Evolutionary conservation across 1,139 yeast species (phyloP).

Genomic region (Taiozyma sp.): DNA sequence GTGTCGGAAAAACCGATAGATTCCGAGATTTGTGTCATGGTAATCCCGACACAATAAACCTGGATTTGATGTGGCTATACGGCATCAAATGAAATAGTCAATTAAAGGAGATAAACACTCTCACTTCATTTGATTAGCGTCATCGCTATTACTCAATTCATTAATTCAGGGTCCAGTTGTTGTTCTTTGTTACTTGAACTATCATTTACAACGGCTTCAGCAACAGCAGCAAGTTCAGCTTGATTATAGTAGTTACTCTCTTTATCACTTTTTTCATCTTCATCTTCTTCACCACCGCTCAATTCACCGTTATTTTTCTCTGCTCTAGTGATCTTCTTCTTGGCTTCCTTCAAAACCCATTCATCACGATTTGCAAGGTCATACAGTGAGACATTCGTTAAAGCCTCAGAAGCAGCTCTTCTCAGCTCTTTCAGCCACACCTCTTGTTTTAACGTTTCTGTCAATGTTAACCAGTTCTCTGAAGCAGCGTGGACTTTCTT

Average conservation of each 20-base stretch:
- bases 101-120: no score
- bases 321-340: slow-evolving; percentile 7
- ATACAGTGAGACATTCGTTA: slow-evolving; percentile 34
- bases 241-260: slow-evolving; percentile 13
- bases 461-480: slow-evolving; percentile 37
- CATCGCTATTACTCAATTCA: neutral
- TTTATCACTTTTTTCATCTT: slow-evolving; percentile 1
- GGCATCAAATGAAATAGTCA: neutral
- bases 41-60: neutral
- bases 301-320: slow-evolving; percentile 6
- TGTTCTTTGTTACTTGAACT: slow-evolving; percentile 3
- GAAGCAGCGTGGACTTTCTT: slow-evolving; percentile 35
- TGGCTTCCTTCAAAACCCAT: slow-evolving; percentile 31
- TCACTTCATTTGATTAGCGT: no score
- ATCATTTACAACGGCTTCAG: slow-evolving; percentile 20
- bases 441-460: slow-evolving; percentile 29
- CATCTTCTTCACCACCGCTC: slow-evolving; percentile 1
- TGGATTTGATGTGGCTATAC: neutral
- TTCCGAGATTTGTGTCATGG: neutral
- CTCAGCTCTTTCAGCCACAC: slow-evolving; percentile 41
- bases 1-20: neutral
- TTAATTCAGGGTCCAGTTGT: slow-evolving; percentile 16
- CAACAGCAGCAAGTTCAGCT: slow-evolving; percentile 22
- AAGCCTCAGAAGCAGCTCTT: slow-evolving; percentile 38
- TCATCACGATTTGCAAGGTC: slow-evolving; percentile 38